Evolutionary conservation across 179 eudicot species (phyloP).

Genomic region (Sideroxylon spinosum): DNA sequence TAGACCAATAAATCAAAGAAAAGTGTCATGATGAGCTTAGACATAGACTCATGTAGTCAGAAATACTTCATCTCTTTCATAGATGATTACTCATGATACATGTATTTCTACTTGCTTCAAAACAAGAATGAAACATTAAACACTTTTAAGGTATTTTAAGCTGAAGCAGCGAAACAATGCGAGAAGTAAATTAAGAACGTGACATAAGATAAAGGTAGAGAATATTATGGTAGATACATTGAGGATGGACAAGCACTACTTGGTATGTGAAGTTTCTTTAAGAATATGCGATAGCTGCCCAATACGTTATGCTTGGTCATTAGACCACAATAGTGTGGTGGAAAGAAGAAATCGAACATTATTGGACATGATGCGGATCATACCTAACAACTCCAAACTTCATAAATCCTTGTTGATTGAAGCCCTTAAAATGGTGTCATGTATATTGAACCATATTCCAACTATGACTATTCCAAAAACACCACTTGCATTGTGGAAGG

Average conservation of each 20-base stretch:
- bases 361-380: slow-evolving; percentile 8
- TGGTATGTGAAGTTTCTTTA: not conserved
- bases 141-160: not conserved
- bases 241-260: not conserved
- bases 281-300: not conserved
- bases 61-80: not conserved
- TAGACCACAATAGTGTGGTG: not conserved
- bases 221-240: slow-evolving; percentile 11
- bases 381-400: not conserved
- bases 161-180: slow-evolving; percentile 12
- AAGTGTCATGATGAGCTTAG: no score
- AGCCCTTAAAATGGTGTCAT: not conserved
- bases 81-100: not conserved
- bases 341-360: slow-evolving; percentile 7
- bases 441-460: slow-evolving; percentile 8
- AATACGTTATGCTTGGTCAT: not conserved
- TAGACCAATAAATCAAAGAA: no score
- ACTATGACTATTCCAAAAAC: slow-evolving; percentile 10
- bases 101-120: not conserved
- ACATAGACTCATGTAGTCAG: no score
- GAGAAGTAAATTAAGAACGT: slow-evolving; percentile 4
- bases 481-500: slow-evolving; percentile 17
- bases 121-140: not conserved
- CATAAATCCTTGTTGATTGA: slow-evolving; percentile 5
- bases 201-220: slow-evolving; percentile 9